These are phyloP conservation scores for Quercus parvula DNA, from an alignment of 306 rosid genomes.

Conservation along the genomic window DNA sequence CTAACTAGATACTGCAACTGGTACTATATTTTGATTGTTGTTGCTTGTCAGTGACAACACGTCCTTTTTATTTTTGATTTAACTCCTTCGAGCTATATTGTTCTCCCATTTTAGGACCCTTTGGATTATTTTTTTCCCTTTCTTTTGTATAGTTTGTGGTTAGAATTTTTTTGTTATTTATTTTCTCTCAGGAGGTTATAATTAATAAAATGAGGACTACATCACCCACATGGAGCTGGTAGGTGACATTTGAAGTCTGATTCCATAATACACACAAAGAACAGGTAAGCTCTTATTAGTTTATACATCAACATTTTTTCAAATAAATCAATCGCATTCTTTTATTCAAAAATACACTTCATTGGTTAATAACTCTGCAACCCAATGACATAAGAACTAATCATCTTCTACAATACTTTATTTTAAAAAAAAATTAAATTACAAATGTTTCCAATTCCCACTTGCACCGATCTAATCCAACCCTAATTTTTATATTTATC, in stretches of 20 bases:
- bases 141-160: background rate
- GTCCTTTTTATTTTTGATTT: too few relatives aligned
- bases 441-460: background rate
- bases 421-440: background rate
- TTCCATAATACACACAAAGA: background rate
- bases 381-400: too few relatives aligned
- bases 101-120: too few relatives aligned
- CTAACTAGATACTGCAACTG: too few relatives aligned
- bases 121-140: background rate
- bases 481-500: background rate
- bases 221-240: slow-evolving; percentile 3
- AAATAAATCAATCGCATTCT: background rate
- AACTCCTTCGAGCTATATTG: too few relatives aligned
- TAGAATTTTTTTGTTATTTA: too few relatives aligned
- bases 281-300: background rate
- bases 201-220: background rate
- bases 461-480: background rate
- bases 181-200: too few relatives aligned
- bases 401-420: too few relatives aligned
- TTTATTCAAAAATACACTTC: too few relatives aligned
- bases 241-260: background rate
- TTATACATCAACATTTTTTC: background rate
- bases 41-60: too few relatives aligned
- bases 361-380: too few relatives aligned
- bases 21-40: too few relatives aligned